phyloP scores from a whole-genome alignment of 192 early-diverging fungal genomes.

The Mortierella claussenii region DNA sequence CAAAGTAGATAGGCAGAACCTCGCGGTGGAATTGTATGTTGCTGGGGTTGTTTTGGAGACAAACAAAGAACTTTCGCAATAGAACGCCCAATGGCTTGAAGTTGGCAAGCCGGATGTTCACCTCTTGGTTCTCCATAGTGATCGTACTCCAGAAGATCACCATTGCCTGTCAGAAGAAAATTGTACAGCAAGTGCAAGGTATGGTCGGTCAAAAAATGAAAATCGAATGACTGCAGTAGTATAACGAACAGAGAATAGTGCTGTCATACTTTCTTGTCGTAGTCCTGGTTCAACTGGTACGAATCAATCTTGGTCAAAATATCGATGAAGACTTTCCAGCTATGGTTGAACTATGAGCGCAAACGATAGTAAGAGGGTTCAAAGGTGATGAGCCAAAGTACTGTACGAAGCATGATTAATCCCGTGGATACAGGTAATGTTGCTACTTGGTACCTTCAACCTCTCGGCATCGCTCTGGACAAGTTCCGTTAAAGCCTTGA shows the following conservation, averaged over 20 bases:
- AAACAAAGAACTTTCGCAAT: conserved; percentile 32
- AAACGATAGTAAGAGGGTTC: neutral
- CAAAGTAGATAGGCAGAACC: conserved; percentile 48
- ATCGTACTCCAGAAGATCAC: conserved; percentile 42
- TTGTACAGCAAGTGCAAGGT: too few relatives aligned
- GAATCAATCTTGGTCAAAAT: conserved; percentile 23
- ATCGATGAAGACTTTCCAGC: conserved; percentile 30
- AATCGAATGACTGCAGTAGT: neutral
- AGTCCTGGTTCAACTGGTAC: conserved; percentile 33
- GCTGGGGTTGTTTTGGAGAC: conserved; percentile 27
- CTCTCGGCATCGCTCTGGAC: conserved; percentile 26
- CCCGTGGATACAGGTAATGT: too few relatives aligned
- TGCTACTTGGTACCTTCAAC: conserved; percentile 18
- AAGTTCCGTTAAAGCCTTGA: conserved; percentile 27
- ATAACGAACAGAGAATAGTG: neutral
- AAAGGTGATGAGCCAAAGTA: neutral
- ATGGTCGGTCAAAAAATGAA: too few relatives aligned
- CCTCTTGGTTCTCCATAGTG: conserved; percentile 23
- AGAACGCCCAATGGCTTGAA: conserved; percentile 11
- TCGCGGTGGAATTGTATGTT: conserved; percentile 44
- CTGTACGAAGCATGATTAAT: too few relatives aligned
- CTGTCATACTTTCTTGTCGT: conserved; percentile 36
- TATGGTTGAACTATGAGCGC: conserved; percentile 9
- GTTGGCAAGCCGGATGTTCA: conserved; percentile 14
- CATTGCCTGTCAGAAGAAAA: too few relatives aligned